Conservation (phyloP, 257 asterid genomes). For the Petrea volubilis region DNA sequence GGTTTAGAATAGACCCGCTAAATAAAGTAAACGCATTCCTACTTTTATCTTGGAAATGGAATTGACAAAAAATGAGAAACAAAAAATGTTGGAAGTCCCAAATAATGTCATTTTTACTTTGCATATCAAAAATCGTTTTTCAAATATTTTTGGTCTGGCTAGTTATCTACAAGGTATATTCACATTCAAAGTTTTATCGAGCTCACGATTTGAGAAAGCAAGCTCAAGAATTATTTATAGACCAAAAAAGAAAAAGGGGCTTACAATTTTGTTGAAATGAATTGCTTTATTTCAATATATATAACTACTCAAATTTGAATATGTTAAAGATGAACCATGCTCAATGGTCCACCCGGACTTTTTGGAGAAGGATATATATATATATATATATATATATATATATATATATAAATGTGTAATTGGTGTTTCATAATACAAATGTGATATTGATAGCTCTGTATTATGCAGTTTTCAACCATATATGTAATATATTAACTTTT, state of each 20-base stretch:
- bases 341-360: background rate
- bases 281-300: background rate
- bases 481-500: no score
- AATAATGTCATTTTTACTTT: background rate
- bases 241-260: no score
- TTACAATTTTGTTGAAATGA: background rate
- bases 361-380: no score
- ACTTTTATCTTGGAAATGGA: background rate
- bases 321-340: background rate
- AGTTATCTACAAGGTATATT: background rate
- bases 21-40: constrained; percentile 11
- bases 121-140: background rate
- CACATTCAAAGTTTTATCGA: no score
- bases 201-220: background rate
- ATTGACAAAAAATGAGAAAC: background rate
- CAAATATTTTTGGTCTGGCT: background rate
- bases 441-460: no score
- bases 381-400: no score
- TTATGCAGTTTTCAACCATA: no score
- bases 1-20: background rate
- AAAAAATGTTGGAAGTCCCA: background rate
- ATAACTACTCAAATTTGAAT: background rate
- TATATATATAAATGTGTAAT: no score
- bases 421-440: no score
- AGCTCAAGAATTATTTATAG: background rate